Evolutionary conservation across 73 alveolate genomes (phyloP).

Genomic region (Paraurostyla sp.): DNA sequence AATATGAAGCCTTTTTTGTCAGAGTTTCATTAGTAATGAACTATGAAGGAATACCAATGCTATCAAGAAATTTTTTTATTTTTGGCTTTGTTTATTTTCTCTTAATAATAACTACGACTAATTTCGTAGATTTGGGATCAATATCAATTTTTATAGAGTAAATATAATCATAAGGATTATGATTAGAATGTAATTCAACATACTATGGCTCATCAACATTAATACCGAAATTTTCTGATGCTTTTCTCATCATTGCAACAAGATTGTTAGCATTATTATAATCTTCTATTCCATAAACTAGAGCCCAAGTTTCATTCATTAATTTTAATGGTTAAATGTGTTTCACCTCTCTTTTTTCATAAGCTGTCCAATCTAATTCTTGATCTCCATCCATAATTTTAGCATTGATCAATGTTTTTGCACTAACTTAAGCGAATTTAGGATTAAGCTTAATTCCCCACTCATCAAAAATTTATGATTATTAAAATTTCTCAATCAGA

Average conservation of each 20-base stretch:
- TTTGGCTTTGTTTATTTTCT: background rate
- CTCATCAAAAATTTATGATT: background rate
- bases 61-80: background rate
- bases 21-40: background rate
- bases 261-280: background rate
- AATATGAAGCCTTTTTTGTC: background rate
- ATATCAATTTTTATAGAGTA: background rate
- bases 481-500: background rate
- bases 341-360: background rate
- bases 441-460: background rate
- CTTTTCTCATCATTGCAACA: slow-evolving; percentile 1
- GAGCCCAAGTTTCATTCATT: background rate
- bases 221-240: background rate
- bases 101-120: slow-evolving; percentile 4
- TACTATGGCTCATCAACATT: slow-evolving; percentile 19
- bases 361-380: background rate
- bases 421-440: background rate
- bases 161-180: background rate
- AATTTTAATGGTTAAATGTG: background rate
- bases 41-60: slow-evolving; percentile 22
- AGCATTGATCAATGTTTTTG: background rate
- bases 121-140: background rate
- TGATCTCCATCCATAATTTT: background rate
- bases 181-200: background rate
- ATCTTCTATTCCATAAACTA: background rate